Evolutionary conservation across 352 stramenopile species (phyloP), one percentile per base, ranked within the genome.

Genomic region (Phytophthora idaei): DNA sequence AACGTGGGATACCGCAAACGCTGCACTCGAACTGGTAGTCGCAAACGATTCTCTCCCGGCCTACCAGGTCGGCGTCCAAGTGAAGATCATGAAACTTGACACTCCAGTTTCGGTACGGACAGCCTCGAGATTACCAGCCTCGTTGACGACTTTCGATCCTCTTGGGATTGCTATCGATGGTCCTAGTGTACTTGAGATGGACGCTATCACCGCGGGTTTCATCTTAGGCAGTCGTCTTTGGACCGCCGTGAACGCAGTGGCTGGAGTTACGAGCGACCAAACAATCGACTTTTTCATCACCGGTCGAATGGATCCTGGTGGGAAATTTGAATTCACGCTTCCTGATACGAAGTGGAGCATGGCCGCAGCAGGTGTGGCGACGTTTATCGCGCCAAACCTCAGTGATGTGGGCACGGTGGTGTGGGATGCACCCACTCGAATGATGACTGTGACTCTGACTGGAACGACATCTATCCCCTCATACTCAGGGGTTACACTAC

Each of bases 221-320:
- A 67, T 91, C 41, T 44, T 83, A 7, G 79, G 81, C 1, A 81
- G 67, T 56, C 79, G 83, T 0, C 57, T 82, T 21, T 91, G 83
- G 83, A 67, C 70, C 17, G 58, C 81, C 2, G 34, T 56, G 1
- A 73, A 71, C 15, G 39, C 81, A 14, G 75, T 81, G 50, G 70
- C 81, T 56, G 83, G 81, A 12, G 71, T 88, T 12, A 79, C 73
- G 0, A 88, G 79, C 12, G 57, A 78, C 29, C 83, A 91, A 42
- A 76, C 52, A 0, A 54, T 91, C 10, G 58, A 64, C 0, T 90
- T 90, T 55, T 81, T 76, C 17, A 74, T 74, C 1, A 85, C 53
- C 27, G 83, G 83, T 3, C 69, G 42, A 39, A 59, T 91, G 25
- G 48, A 42, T 37, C 61, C 67, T 31, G 79, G 77, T 2, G 73